Evolutionary conservation across 2,329 filamentous ascomycete species (phyloP), one percentile per base, ranked within the genome.

Genomic region (Aspergillus intermedius): DNA sequence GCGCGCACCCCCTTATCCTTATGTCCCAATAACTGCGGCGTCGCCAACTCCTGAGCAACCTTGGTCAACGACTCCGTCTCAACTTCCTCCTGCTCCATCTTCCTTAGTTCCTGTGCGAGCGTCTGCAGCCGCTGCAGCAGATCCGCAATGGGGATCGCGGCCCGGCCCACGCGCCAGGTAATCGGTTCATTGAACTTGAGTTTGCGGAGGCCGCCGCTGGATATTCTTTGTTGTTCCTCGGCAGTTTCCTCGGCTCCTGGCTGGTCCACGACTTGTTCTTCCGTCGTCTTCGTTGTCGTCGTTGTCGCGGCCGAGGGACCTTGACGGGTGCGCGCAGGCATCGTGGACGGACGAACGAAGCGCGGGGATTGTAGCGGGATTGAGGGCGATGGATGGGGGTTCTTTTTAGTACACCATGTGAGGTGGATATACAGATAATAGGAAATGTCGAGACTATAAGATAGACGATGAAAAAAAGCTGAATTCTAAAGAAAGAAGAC

Each of bases 1-100:
- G 93, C 91, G 68, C 87, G 86, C 55, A 98, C 90, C 48, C 93
- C 93, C 56, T 85, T 87, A 68, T 98, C 93, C 73, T 95, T 95
- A 72, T 98, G 93, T 51, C 82, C 82, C 42, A 98, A 73, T 21
- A 98, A 76, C 62, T 93, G 89, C 52, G 85, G 83, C 54, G 84
- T 83, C 5, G 85, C 88, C 41, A 98, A 79, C 61, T 95, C 88
- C 64, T 90, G 87, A 46, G 91, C 88, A 54, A 95, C 87, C 45
- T 85, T 83, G 53, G 78, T 81, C 55, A 97, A 78, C n/a, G 89
- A 91, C n/a, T 86, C 82, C 58, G 87, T 82, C 51, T 95, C 83
- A 49, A 86, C 82, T 49, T 86, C 84, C 60, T 95, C 91, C 69
- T 97, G 91, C 53, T 95, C 91, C 61, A 95, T 81, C 50, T 86